Base-by-base conservation (phyloP, 2,329 filamentous ascomycete genomes). In the Thelonectria rubi region DNA sequence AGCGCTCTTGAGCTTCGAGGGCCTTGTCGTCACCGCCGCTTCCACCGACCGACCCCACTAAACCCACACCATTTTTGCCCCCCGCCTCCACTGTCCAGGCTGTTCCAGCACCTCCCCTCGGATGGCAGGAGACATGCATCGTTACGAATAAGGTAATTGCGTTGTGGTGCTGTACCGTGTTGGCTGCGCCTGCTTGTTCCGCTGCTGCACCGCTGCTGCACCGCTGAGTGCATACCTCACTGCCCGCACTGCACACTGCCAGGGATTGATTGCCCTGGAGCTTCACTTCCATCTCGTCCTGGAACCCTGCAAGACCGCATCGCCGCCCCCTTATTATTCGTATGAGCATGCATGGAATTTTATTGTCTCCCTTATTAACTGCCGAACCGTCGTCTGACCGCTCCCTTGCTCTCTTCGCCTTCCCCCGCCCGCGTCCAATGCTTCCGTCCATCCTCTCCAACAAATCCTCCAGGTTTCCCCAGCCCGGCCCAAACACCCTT, bases 11-110 rank as follows among this genome's bases (percentile, higher is more conserved):
- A n/a, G n/a, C n/a, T n/a, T 21, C 39, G 24, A 20, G 9, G 47
- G 26, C 42, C 55, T 58, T 68, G 66, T 68, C 64, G 65, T 71
- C 68, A 72, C 69, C 69, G 65, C 67, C 62, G 47, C 59, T 53
- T 40, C 39, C 57, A 56, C 65, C 60, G 61, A 65, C 39, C 42
- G 43, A 37, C 45, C 57, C 26, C 57, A 50, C 57, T 55, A 55
- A 17, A 46, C 62, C 60, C 50, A 55, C 43, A 15, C 20, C 21
- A 56, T 53, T 58, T 39, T 58, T 66, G 65, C 69, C 66, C 68
- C n/a, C n/a, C n/a, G n/a, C n/a, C 68, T 69, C 67, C 58, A 65
- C 26, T 8, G 26, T 9, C 26, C 26, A 30, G 26, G 5, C 54
- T 60, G 48, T 58, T 58, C 58, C 37, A 40, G n/a, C 37, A n/a